These are phyloP conservation scores for Golubevia pallescens DNA, from an alignment of 1,284 basidiomycete genomes.

Conservation along the genomic window DNA sequence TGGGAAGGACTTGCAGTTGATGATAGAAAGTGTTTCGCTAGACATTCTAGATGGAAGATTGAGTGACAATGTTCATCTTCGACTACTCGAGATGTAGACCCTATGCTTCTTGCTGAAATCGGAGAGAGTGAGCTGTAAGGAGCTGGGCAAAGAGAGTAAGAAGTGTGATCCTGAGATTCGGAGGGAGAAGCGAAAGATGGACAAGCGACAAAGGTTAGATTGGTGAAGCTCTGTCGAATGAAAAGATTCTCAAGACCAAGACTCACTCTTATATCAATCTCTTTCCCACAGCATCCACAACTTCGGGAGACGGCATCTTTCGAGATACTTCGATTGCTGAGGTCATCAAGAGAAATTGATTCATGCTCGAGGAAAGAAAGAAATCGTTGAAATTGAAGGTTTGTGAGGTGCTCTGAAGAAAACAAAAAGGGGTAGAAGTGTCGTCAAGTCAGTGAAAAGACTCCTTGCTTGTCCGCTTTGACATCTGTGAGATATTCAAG, in stretches of 20 bases:
- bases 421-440: too few species aligned
- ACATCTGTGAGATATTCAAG: too few species aligned
- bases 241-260: too few species aligned
- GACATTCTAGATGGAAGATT: slow-evolving; percentile 33
- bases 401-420: too few species aligned
- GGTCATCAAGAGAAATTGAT: neutral
- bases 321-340: too few species aligned
- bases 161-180: slow-evolving; percentile 10
- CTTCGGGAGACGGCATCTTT: too few species aligned
- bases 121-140: neutral
- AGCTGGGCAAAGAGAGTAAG: slow-evolving; percentile 14
- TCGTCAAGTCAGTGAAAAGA: too few species aligned
- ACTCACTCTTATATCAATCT: too few species aligned
- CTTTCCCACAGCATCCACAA: too few species aligned
- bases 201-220: neutral
- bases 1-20: neutral
- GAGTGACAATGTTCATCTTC: slow-evolving; percentile 14
- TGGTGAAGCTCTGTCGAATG: neutral
- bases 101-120: too few species aligned
- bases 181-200: slow-evolving; percentile 4
- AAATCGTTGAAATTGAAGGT: slow-evolving; percentile 4
- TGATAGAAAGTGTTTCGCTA: slow-evolving; percentile 25
- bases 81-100: neutral
- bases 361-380: neutral
- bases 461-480: too few species aligned